Evolutionary conservation across 176 grass and related monocot species (phyloP), one percentile per base, ranked within the genome.

Genomic region (Carex kokanica): DNA sequence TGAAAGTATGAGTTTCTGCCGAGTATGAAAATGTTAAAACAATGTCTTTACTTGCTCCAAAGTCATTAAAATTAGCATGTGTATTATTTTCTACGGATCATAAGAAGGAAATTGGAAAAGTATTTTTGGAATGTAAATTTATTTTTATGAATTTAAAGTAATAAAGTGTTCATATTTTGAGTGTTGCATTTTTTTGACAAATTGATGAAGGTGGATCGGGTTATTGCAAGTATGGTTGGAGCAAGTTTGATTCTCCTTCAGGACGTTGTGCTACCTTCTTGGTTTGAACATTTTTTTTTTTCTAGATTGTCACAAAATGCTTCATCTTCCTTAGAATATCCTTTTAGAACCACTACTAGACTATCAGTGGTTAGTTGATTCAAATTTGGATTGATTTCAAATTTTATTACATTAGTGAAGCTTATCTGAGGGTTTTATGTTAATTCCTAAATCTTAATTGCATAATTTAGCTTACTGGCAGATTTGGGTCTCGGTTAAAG

Each of bases 211-310:
- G 96, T 89, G 96, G 96, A 83, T 98, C 96, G 15, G 96, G 95
- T 41, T 98, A 98, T 74, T 98, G 92, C 80, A 98, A 98, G 83
- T 98, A 90, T 85, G 95, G 95, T 71, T 93, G 95, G 95, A 98
- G 95, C 95, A 98, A 98, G 80, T 95, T 88, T 14, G 87, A 65
- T 83, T 94, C 91, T 89, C 95, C 96, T 67, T 93, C 93, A 79
- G 96, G 93, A 17, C 96, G 96, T 5, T 98, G 93, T 78, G 89
- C 91, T 6, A 98, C 96, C 0, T 98, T 98, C 86, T 57, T 95
- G 84, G 96, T 98, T 88, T 77, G 24, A 80, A 60, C 47, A 27
- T 47, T 58, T 52, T 52, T 15, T 23, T 0, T 13, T 53, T 15
- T 75, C 8, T 80, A 25, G 8, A 31, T 81, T 71, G 6, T 21